Evolutionary conservation across 164 flowering plant genomes (phyloP), one percentile per base, ranked within the genome.

Genomic region (Tinospora cordifolia): DNA sequence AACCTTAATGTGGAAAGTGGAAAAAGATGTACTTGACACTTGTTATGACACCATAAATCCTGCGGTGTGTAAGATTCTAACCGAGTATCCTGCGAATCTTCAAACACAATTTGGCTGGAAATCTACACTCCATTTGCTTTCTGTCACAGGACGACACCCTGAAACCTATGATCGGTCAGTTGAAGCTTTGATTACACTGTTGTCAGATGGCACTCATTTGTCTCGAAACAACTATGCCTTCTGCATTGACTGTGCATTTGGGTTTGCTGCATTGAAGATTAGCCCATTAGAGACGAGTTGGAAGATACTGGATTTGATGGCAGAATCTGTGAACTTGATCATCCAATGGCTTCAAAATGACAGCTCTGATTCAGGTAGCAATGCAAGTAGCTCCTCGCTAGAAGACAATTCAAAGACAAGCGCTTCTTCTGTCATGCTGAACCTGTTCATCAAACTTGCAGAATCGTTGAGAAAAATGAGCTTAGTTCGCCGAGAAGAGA

Each of bases 401-500:
- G 97, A 91, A 17, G 93, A 92, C 21, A 71, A 67, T 15, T 25
- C 39, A 0, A 84, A 73, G 76, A 59, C 76, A 15, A 78, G 71
- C 22, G 69, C 74, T 27, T n/a, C 71, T 0, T 81, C 77, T 68
- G 79, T 78, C 26, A 62, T 79, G 10, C 44, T 84, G 63, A 85
- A 71, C 74, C 49, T 90, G 41, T 92, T 92, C 41, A 69, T 82
- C 49, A 89, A 84, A 75, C 83, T 92, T 11, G 91, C 91, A 17
- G 98, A 90, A 71, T 81, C 88, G 1, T 76, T 95, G 13, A 75
- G 91, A 74, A 90, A 87, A 68, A 85, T 85, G 6, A 89, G 91
- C 77, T 74, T 95, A 71, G 91, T 91, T 11, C 76, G 97, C 5
- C 75, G 98, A 65, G 99, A 92, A 74, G 99, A 92, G 78, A 81